phyloP scores from a whole-genome alignment of 192 early-diverging fungal genomes.

The Coemansia sp. region DNA sequence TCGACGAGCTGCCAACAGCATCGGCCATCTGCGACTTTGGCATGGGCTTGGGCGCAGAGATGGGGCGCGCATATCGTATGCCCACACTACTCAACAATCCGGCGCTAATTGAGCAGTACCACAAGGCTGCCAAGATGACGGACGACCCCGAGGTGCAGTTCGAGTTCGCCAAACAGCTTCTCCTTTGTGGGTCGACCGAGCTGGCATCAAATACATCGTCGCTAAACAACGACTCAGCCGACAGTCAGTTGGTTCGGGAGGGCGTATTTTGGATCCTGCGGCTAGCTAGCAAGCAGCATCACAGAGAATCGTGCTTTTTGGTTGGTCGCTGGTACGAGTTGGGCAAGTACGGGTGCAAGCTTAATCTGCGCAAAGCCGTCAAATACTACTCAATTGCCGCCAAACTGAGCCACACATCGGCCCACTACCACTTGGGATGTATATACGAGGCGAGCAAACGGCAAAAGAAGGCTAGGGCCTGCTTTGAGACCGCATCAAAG shows the following conservation, averaged over 20 bases:
- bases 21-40: slow-evolving; percentile 40
- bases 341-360: slow-evolving; percentile 47
- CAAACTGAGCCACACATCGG: slow-evolving; percentile 31
- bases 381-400: slow-evolving; percentile 41
- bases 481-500: slow-evolving; percentile 43
- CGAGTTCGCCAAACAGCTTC: slow-evolving; percentile 65
- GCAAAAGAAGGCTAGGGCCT: slow-evolving; percentile 36
- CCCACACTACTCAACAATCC: slow-evolving; percentile 52
- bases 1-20: slow-evolving; percentile 14
- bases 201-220: slow-evolving; percentile 29
- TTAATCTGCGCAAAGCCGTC: slow-evolving; percentile 34
- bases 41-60: slow-evolving; percentile 35
- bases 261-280: slow-evolving; percentile 54
- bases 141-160: slow-evolving; percentile 69
- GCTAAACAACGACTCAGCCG: slow-evolving; percentile 17
- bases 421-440: slow-evolving; percentile 37
- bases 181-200: slow-evolving; percentile 47
- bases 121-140: slow-evolving; percentile 70
- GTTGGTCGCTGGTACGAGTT: slow-evolving; percentile 53
- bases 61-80: slow-evolving; percentile 49
- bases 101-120: slow-evolving; percentile 57
- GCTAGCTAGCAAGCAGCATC: slow-evolving; percentile 41
- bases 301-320: slow-evolving; percentile 41
- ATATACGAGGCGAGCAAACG: slow-evolving; percentile 33
- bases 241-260: slow-evolving; percentile 44